Conservation (phyloP, 2,329 filamentous ascomycete genomes). For the Cladosporium halotolerans region DNA sequence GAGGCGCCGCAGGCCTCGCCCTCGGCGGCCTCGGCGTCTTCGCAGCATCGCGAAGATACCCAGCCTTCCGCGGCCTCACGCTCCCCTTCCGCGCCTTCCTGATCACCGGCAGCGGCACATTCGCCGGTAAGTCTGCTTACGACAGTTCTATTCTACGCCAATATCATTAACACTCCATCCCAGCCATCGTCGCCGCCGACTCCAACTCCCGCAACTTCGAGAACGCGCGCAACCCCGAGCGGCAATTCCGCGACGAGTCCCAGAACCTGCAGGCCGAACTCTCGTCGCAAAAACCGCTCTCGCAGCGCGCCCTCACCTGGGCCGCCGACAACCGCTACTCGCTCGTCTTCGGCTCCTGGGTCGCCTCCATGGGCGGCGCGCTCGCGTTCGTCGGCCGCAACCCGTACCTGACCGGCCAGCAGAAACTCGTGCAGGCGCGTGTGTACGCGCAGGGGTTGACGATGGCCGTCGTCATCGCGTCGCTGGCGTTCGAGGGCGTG, state of each 20-base stretch:
- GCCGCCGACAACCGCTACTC: conserved; percentile 76
- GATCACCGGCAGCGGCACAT: conserved; percentile 73
- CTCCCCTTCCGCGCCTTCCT: conserved; percentile 89
- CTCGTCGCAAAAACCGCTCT: conserved; percentile 49
- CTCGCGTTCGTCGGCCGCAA: conserved; percentile 72
- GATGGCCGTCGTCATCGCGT: conserved; percentile 73
- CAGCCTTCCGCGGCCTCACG: conserved; percentile 73
- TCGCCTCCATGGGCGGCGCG: conserved; percentile 70
- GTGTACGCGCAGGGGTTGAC: conserved; percentile 90
- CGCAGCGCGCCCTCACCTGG: conserved; percentile 63
- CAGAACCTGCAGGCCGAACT: conserved; percentile 51
- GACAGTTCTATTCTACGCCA: no score
- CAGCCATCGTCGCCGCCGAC: conserved; percentile 76
- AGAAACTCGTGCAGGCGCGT: conserved; percentile 91
- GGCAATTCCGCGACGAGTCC: conserved; percentile 59
- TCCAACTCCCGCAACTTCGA: conserved; percentile 66
- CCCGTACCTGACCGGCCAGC: conserved; percentile 63
- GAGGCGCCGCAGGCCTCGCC: conserved; percentile 62
- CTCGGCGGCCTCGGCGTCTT: conserved; percentile 62
- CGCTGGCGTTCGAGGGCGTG: conserved; percentile 71
- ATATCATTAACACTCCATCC: neutral
- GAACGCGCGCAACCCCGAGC: conserved; percentile 59
- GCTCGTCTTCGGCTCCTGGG: conserved; percentile 77
- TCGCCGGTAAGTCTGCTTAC: conserved; percentile 50
- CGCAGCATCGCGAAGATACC: conserved; percentile 64